Conservation (phyloP, 352 stramenopile species). For the Globisporangium okanoganense region DNA sequence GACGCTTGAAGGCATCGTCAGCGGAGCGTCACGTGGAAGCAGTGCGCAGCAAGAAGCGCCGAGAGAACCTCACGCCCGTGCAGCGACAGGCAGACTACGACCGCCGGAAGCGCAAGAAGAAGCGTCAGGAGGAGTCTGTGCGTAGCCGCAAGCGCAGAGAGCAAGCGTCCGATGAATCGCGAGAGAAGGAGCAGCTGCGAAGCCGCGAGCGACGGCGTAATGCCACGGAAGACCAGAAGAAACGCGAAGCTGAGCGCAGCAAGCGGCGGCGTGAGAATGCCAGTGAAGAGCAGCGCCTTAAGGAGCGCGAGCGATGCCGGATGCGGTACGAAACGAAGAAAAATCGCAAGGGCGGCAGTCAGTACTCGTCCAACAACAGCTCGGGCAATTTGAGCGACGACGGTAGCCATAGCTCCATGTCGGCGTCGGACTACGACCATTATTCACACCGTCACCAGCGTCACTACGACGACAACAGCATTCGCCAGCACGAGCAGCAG, state of each 20-base stretch:
- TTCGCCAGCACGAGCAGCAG: neutral
- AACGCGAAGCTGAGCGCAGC: conserved; percentile 58
- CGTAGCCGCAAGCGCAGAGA: conserved; percentile 46
- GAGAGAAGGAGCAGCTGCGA: conserved; percentile 51
- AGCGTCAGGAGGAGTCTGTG: conserved; percentile 41
- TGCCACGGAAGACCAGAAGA: conserved; percentile 59
- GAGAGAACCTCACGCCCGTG: conserved; percentile 56
- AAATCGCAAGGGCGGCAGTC: neutral
- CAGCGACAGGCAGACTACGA: conserved; percentile 65
- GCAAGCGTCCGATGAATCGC: conserved; percentile 36
- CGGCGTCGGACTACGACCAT: neutral
- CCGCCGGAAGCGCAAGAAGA: conserved; percentile 55
- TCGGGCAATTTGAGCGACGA: conserved; percentile 2
- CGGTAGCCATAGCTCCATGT: conserved; percentile 5
- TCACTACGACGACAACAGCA: neutral
- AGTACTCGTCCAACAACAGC: conserved; percentile 1
- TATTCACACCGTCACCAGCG: neutral
- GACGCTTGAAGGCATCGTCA: conserved; percentile 39
- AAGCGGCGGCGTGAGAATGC: conserved; percentile 49
- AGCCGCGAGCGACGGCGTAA: conserved; percentile 56
- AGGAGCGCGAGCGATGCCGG: conserved; percentile 63
- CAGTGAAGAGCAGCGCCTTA: conserved; percentile 52
- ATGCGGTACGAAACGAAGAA: conserved; percentile 67
- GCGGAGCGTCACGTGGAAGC: conserved; percentile 49
- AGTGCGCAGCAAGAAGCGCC: conserved; percentile 49